Conservation (phyloP, 257 asterid genomes). For the Fraxinus pennsylvanica region DNA sequence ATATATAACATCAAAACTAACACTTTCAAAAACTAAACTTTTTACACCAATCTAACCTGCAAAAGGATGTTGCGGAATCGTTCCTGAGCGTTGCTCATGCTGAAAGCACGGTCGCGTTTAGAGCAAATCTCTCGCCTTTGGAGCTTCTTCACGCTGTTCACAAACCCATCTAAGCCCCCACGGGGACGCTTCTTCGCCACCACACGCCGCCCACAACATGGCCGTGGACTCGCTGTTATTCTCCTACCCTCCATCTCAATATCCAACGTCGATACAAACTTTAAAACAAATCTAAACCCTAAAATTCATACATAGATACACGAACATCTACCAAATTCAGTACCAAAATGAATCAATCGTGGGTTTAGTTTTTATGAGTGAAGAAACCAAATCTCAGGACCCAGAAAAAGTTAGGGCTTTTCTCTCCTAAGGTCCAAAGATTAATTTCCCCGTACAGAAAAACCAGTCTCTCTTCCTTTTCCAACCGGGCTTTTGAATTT, state of each 20-base stretch:
- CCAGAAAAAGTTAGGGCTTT: slow-evolving; percentile 39
- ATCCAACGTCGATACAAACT: slow-evolving; percentile 26
- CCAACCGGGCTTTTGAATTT: slow-evolving; percentile 9
- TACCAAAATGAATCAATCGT: neutral
- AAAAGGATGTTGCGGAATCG: slow-evolving; percentile 89
- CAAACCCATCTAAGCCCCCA: slow-evolving; percentile 78
- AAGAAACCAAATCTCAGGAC: slow-evolving; percentile 52
- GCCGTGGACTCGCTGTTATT: slow-evolving; percentile 89
- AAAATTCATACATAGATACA: slow-evolving; percentile 27
- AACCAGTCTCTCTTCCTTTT: slow-evolving; percentile 13
- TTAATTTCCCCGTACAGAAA: slow-evolving; percentile 20
- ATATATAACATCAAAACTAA: neutral
- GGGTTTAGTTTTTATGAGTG: neutral
- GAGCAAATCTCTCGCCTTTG: slow-evolving; percentile 94
- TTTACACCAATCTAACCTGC: slow-evolving; percentile 54
- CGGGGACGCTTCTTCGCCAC: slow-evolving; percentile 94
- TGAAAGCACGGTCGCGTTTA: slow-evolving; percentile 80
- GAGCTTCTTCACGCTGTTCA: slow-evolving; percentile 93
- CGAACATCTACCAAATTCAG: slow-evolving; percentile 5
- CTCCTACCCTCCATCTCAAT: slow-evolving; percentile 85
- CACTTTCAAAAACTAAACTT: neutral
- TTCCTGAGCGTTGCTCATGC: slow-evolving; percentile 95
- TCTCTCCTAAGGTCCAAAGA: slow-evolving; percentile 2
- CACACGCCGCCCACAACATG: slow-evolving; percentile 88
- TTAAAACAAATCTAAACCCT: slow-evolving; percentile 12